Base-by-base conservation (phyloP, 2,329 filamentous ascomycete genomes). In the Cadophora gregata region DNA sequence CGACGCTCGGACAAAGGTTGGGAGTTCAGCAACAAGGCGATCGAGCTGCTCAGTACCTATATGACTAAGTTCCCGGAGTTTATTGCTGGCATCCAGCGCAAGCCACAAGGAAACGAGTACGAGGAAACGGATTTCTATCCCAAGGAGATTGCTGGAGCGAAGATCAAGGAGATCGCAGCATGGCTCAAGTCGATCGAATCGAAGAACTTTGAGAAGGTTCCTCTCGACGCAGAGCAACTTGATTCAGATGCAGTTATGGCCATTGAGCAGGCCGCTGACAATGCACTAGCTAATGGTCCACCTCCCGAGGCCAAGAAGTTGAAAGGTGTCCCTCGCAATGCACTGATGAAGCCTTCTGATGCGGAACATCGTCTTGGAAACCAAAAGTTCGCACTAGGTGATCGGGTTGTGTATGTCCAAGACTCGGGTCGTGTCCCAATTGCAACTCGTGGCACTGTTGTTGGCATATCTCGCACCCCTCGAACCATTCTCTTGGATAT, bases 21-120 rank as follows among this genome's bases (percentile, higher is more conserved):
- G 96, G 96, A 99, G 79, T 99, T 97, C 78, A 97, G 94, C 75
- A 85, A 88, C 59, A 90, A 92, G 72, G 94, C 96, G 0, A 85
- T 97, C 65, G 85, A 90, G 55, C 81, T 99, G 63, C 87, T 99
- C 62, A 86, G 89, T 50, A 86, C 93, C 72, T 99, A 98, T 79
- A 97, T 98, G 91, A 89, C 90, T 67, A 90, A 88, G 19, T 99
- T 99, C 79, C 96, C 96, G 0, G 93, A 97, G 66, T 98, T 99
- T 79, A 95, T 99, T 76, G 93, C 91, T 9, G 93, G 89, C 4
- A 93, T 99, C 70, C 90, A 94, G 77, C 85, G 85, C 68, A 95
- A 97, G 71, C 93, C 95, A 1, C 91, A 93, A 67, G 92, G 90
- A 45, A 95, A 93, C 75, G 91, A 95, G 67, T 92, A 93, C 73